Percentiles rank a stretch among this genome's conserved stretches.
phyloP scores from a whole-genome alignment of 108 stramenopile genomes.

The Conticribra guillardii region DNA sequence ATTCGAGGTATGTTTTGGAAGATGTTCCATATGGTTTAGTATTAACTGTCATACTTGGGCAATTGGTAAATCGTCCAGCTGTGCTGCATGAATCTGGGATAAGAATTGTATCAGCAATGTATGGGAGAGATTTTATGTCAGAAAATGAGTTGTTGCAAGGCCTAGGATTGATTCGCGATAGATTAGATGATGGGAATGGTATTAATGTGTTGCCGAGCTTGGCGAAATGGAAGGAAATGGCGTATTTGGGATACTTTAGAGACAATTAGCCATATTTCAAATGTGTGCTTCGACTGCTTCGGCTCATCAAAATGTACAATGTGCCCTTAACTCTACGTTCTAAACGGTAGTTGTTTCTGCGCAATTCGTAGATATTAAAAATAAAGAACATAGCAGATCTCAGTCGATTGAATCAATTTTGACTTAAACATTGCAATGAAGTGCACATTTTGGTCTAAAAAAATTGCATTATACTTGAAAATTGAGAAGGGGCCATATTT shows the following conservation, averaged over 20 bases:
- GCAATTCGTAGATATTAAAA: too few relatives aligned
- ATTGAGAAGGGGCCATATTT: too few relatives aligned
- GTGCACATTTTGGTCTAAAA: too few relatives aligned
- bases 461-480: too few relatives aligned
- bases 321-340: too few relatives aligned
- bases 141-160: slow-evolving; percentile 67
- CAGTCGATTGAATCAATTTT: too few relatives aligned
- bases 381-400: too few relatives aligned
- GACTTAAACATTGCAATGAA: too few relatives aligned
- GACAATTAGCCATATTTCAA: too few relatives aligned
- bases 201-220: slow-evolving; percentile 1
- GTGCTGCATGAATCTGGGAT: slow-evolving; percentile 65
- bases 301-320: too few relatives aligned
- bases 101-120: slow-evolving; percentile 63
- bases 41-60: slow-evolving; percentile 55
- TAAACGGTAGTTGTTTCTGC: too few relatives aligned
- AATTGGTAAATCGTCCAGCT: slow-evolving; percentile 56
- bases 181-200: not conserved
- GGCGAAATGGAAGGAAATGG: slow-evolving; percentile 47
- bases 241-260: slow-evolving; percentile 33
- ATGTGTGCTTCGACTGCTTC: too few relatives aligned
- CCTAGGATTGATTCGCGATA: slow-evolving; percentile 45
- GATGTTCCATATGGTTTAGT: slow-evolving; percentile 74
- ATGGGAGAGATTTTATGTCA: slow-evolving; percentile 62
- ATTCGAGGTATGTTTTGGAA: slow-evolving; percentile 69